Evolutionary conservation across 768 basidiomycete species (phyloP).

Genomic region (Brasilioporus rufonigricans): DNA sequence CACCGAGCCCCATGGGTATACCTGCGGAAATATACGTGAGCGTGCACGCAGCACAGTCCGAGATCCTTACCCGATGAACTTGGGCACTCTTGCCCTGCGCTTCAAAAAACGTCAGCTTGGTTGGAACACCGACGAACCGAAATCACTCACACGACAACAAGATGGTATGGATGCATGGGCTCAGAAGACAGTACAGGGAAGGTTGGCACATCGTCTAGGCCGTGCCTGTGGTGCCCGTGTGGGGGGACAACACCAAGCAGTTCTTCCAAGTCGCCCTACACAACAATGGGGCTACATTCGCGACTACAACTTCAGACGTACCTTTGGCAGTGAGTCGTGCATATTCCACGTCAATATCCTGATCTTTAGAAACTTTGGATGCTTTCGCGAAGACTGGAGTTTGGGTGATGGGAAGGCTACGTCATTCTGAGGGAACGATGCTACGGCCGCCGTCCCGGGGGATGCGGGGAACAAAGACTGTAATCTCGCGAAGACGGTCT

Average conservation of each 20-base stretch:
- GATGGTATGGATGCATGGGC: slow-evolving; percentile 66
- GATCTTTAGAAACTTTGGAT: slow-evolving; percentile 56
- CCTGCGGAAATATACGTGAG: slow-evolving; percentile 38
- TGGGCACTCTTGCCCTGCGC: slow-evolving; percentile 78
- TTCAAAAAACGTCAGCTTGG: slow-evolving; percentile 33
- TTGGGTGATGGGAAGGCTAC: slow-evolving; percentile 21
- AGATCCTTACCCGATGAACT: slow-evolving; percentile 57
- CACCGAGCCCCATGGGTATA: slow-evolving; percentile 75
- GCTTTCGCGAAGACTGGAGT: slow-evolving; percentile 23
- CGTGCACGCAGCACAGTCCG: not conserved
- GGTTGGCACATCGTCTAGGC: slow-evolving; percentile 22
- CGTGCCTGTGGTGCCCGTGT: slow-evolving; percentile 30
- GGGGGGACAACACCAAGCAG: slow-evolving; percentile 61
- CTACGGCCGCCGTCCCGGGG: slow-evolving; percentile 22
- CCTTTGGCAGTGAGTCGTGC: slow-evolving; percentile 81
- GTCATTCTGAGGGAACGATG: slow-evolving; percentile 21
- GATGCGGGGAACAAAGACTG: slow-evolving; percentile 50
- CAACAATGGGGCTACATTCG: slow-evolving; percentile 1
- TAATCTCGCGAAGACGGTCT: slow-evolving; percentile 47
- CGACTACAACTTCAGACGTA: slow-evolving; percentile 20
- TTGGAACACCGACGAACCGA: not conserved
- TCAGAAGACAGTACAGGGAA: slow-evolving; percentile 52
- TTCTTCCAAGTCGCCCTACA: slow-evolving; percentile 70
- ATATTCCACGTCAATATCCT: slow-evolving; percentile 81
- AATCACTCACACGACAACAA: slow-evolving; percentile 67